Conservation (phyloP, 2,329 filamentous ascomycete species). For the Hymenoscyphus repandus region DNA sequence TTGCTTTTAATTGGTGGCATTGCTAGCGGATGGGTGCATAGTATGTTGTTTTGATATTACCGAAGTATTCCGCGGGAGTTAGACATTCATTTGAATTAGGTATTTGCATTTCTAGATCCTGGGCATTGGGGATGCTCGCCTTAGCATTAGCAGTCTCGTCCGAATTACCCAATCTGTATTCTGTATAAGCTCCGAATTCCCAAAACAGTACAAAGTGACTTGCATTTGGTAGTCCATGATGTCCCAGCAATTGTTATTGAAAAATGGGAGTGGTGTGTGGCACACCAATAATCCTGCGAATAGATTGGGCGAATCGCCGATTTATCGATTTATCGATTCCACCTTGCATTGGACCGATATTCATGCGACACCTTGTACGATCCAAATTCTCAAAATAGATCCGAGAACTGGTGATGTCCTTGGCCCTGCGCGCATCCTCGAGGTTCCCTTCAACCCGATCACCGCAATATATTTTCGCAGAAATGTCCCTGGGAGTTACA, state of each 20-base stretch:
- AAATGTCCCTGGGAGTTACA: constrained; percentile 12
- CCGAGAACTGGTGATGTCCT: not conserved
- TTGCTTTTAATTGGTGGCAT: not conserved
- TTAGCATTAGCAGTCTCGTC: not conserved
- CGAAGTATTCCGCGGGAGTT: not conserved
- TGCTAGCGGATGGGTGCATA: too few relatives aligned
- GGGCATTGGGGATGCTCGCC: not conserved
- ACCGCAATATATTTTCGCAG: constrained; percentile 1
- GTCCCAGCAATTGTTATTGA: not conserved
- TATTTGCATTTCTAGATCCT: not conserved
- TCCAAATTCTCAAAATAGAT: constrained; percentile 9
- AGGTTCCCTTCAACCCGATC: constrained; percentile 3
- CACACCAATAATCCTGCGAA: constrained; percentile 2
- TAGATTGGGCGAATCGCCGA: constrained; percentile 4
- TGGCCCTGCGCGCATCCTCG: not conserved
- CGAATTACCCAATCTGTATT: not conserved
- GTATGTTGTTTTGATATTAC: not conserved
- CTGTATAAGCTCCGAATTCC: not conserved
- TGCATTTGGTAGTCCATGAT: not conserved
- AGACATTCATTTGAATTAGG: not conserved
- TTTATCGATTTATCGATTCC: constrained; percentile 2
- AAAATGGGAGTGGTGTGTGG: constrained; percentile 1
- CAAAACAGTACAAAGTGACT: not conserved
- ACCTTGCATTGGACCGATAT: constrained; percentile 8
- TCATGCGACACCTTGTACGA: constrained; percentile 2